phyloP scores from a whole-genome alignment of 2,329 filamentous ascomycete genomes.

The Fonsecaea pugnacius region DNA sequence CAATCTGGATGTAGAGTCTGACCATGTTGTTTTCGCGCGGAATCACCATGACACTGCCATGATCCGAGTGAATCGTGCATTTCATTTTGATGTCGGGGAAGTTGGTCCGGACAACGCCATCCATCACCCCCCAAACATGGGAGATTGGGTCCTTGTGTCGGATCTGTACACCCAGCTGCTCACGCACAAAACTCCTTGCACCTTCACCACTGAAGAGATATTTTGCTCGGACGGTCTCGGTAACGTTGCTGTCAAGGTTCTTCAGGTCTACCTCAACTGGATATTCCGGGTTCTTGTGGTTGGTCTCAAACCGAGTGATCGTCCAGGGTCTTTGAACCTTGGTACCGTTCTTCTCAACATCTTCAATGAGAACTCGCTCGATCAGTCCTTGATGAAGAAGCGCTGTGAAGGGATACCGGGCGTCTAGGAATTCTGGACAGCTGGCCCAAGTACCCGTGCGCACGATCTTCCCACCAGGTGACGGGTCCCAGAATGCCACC shows the following conservation, averaged over 20 bases:
- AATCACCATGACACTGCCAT: conserved; percentile 68
- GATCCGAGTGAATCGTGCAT: conserved; percentile 69
- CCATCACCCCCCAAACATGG: conserved; percentile 70
- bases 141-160: conserved; percentile 66
- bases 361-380: conserved; percentile 65
- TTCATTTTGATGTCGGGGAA: conserved; percentile 69
- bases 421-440: conserved; percentile 79
- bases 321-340: conserved; percentile 64
- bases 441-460: conserved; percentile 76
- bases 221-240: conserved; percentile 68
- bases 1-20: conserved; percentile 61
- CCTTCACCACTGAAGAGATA: conserved; percentile 68
- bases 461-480: conserved; percentile 59
- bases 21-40: conserved; percentile 56
- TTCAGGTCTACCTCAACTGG: conserved; percentile 79
- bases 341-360: conserved; percentile 63
- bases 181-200: conserved; percentile 63
- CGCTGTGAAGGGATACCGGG: conserved; percentile 67
- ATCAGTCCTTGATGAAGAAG: conserved; percentile 67
- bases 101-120: conserved; percentile 66
- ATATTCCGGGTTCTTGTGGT: conserved; percentile 67
- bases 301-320: conserved; percentile 65
- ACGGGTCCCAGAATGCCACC: conserved; percentile 69
- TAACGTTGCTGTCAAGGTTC: conserved; percentile 72
- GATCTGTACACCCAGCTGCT: conserved; percentile 69